Evolutionary conservation across 768 basidiomycete genomes (phyloP).

Genomic region (Mycena crocata): DNA sequence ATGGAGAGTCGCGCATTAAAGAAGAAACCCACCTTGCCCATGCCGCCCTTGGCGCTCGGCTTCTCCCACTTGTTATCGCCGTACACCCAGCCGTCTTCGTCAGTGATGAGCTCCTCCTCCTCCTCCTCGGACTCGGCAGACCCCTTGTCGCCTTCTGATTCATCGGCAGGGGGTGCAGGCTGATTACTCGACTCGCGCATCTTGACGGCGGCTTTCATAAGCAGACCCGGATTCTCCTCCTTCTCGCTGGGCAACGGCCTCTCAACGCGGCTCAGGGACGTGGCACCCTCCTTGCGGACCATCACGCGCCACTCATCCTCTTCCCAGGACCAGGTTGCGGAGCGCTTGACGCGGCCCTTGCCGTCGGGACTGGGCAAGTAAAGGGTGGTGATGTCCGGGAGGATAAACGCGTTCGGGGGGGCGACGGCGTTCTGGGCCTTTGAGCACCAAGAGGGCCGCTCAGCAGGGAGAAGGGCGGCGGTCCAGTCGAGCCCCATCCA

Average conservation of each 20-base stretch:
- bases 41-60: slow-evolving; percentile 77
- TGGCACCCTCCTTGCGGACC: slow-evolving; percentile 64
- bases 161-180: slow-evolving; percentile 22
- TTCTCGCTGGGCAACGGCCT: slow-evolving; percentile 64
- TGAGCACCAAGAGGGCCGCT: slow-evolving; percentile 90
- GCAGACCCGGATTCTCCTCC: slow-evolving; percentile 60
- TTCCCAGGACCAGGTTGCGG: slow-evolving; percentile 89
- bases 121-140: slow-evolving; percentile 47
- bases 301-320: slow-evolving; percentile 92
- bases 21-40: slow-evolving; percentile 74
- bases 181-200: slow-evolving; percentile 51
- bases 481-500: slow-evolving; percentile 99
- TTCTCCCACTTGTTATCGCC: slow-evolving; percentile 97
- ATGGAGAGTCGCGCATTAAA: slow-evolving; percentile 1
- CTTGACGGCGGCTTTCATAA: slow-evolving; percentile 68
- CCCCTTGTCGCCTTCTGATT: slow-evolving; percentile 39
- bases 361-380: slow-evolving; percentile 58
- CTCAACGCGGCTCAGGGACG: slow-evolving; percentile 65
- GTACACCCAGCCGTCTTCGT: slow-evolving; percentile 93
- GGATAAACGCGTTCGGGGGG: slow-evolving; percentile 75
- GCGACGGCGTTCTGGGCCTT: slow-evolving; percentile 68
- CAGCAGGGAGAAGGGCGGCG: slow-evolving; percentile 87
- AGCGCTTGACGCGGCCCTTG: slow-evolving; percentile 69
- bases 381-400: slow-evolving; percentile 72
- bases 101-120: slow-evolving; percentile 72